A percentile compares a stretch with the other conserved stretches of the same genome.
Conservation (phyloP, 768 basidiomycete species). For the Mrakia frigida region DNA sequence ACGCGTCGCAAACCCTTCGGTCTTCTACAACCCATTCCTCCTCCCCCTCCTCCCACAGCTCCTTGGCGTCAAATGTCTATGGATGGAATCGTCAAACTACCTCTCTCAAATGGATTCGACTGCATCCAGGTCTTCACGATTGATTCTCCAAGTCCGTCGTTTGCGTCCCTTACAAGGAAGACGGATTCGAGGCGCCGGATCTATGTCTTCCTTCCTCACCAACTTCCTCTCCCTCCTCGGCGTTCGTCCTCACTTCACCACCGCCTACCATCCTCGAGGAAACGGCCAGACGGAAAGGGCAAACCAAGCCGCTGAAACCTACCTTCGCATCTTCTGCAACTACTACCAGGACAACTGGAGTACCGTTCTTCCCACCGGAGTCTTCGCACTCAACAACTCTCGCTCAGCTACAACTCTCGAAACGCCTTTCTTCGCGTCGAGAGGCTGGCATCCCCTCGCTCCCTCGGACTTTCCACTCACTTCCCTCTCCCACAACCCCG, state of each 20-base stretch:
- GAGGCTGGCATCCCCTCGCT: conserved; percentile 33
- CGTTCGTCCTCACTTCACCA: too few species aligned
- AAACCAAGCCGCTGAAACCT: conserved; percentile 49
- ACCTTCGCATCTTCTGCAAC: conserved; percentile 45
- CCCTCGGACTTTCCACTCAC: conserved; percentile 8
- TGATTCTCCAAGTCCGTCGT: conserved; percentile 22
- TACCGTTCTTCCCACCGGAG: conserved; percentile 41
- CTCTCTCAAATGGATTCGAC: conserved; percentile 17
- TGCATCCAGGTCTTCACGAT: conserved; percentile 15
- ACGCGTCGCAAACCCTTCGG: conserved; percentile 12
- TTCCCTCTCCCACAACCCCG: not conserved
- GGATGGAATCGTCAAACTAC: conserved; percentile 17
- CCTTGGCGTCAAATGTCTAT: conserved; percentile 18
- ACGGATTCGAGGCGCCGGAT: conserved; percentile 1
- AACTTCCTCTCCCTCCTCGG: conserved; percentile 2
- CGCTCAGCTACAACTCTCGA: conserved; percentile 39
- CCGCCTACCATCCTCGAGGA: conserved; percentile 50
- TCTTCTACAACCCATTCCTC: conserved; percentile 15
- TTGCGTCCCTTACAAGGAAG: not conserved
- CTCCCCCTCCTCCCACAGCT: not conserved
- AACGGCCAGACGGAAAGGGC: conserved; percentile 49
- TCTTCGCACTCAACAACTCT: conserved; percentile 45
- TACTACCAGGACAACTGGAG: conserved; percentile 46
- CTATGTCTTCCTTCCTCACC: conserved; percentile 20
- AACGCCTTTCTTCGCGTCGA: conserved; percentile 44